A percentile compares a stretch with the other conserved stretches of the same genome.
These are phyloP conservation scores for Pezizomycotina sp. DNA, from an alignment of 2,329 filamentous ascomycete species.

Conservation along the genomic window DNA sequence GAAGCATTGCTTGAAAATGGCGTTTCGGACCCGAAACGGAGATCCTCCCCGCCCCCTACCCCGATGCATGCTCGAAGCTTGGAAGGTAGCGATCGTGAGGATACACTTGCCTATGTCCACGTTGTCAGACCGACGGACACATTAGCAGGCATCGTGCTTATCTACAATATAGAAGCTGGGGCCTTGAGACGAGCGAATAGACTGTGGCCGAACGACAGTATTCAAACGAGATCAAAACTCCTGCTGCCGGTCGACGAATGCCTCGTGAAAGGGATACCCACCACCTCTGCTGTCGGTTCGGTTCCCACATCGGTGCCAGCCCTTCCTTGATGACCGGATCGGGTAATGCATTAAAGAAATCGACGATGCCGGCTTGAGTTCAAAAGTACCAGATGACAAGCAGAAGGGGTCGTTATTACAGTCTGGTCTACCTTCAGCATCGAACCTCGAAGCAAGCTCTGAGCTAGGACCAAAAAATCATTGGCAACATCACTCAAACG, in stretches of 20 bases:
- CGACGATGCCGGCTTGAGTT: background rate
- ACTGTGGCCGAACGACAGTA: conserved; percentile 83
- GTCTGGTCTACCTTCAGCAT: conserved; percentile 4
- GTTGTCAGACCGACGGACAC: conserved; percentile 70
- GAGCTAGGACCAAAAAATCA: conserved; percentile 84
- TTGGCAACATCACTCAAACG: conserved; percentile 46
- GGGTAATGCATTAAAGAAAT: background rate
- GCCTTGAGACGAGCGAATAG: conserved; percentile 75
- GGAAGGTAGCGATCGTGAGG: conserved; percentile 45
- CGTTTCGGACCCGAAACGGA: no score
- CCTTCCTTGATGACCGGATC: conserved; percentile 16
- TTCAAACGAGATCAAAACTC: conserved; percentile 67
- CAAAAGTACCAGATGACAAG: no score
- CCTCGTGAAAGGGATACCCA: conserved; percentile 54
- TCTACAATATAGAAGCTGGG: conserved; percentile 72
- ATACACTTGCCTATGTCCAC: conserved; percentile 81
- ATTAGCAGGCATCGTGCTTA: conserved; percentile 76
- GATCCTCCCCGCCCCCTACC: conserved; percentile 25
- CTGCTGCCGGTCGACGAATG: conserved; percentile 81
- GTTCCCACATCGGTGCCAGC: conserved; percentile 28
- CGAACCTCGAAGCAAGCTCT: conserved; percentile 35
- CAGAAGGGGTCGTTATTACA: no score
- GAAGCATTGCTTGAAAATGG: no score
- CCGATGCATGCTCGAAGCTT: conserved; percentile 13
- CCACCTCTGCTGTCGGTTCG: conserved; percentile 33